A percentile compares a stretch with the other conserved stretches of the same genome.
Evolutionary conservation across 78 protist genomes (phyloP).

Genomic region (Dictyostelium intermedium): DNA sequence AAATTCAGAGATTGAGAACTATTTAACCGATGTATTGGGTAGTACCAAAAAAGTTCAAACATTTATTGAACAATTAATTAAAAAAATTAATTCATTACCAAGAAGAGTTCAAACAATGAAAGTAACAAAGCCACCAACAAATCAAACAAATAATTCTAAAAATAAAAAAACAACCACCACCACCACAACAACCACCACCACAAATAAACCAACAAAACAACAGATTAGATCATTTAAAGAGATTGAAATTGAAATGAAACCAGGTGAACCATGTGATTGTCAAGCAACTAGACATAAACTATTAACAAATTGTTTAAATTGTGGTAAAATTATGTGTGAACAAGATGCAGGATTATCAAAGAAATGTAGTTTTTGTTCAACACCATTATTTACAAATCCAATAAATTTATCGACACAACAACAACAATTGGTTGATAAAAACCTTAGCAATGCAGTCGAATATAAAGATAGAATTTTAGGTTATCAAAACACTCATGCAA

Average conservation of each 20-base stretch:
- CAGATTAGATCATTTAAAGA: constrained; percentile 36
- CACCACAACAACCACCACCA: background rate
- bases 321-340: constrained; percentile 87
- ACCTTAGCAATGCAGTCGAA: constrained; percentile 3
- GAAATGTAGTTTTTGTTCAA: constrained; percentile 84
- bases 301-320: constrained; percentile 78
- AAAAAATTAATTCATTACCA: constrained; percentile 50
- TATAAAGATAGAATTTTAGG: constrained; percentile 80
- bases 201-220: background rate
- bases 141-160: background rate
- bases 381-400: constrained; percentile 30
- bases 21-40: constrained; percentile 30
- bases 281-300: constrained; percentile 79
- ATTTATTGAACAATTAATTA: constrained; percentile 20
- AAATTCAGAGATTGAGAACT: constrained; percentile 4
- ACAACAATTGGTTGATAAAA: background rate
- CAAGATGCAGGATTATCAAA: constrained; percentile 80
- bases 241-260: constrained; percentile 22
- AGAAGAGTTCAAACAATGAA: constrained; percentile 3
- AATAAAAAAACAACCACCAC: background rate
- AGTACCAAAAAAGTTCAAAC: background rate
- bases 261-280: constrained; percentile 81
- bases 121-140: constrained; percentile 10
- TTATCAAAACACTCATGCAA: constrained; percentile 73
- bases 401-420: constrained; percentile 10